These are phyloP conservation scores for Cyclotella baltica DNA, from an alignment of 108 stramenopile genomes.

Conservation along the genomic window DNA sequence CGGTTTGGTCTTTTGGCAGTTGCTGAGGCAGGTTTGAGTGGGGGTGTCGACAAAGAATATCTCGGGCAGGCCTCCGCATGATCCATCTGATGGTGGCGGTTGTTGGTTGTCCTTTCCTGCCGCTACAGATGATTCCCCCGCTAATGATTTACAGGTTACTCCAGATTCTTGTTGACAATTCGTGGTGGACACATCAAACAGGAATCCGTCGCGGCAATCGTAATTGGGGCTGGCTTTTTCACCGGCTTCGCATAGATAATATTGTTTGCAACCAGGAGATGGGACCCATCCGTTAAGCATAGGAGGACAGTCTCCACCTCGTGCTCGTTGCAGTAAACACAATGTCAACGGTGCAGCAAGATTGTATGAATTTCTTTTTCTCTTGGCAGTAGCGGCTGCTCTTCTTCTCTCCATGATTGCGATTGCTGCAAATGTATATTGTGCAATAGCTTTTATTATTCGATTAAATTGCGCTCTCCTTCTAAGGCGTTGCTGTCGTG, in stretches of 20 bases:
- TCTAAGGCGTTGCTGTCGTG: too few species aligned
- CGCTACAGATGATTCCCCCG: background rate
- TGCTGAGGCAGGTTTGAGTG: slow-evolving; percentile 9
- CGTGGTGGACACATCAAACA: slow-evolving; percentile 3
- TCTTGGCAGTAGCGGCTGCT: too few species aligned
- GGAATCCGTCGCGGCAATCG: slow-evolving; percentile 12
- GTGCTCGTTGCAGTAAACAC: background rate
- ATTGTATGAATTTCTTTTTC: background rate
- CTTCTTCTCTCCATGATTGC: background rate
- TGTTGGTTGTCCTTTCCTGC: background rate
- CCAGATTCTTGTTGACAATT: background rate
- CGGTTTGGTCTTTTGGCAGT: background rate
- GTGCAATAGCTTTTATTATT: too few species aligned
- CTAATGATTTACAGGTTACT: slow-evolving; percentile 2
- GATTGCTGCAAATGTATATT: too few species aligned
- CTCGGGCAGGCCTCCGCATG: background rate
- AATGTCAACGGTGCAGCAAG: background rate
- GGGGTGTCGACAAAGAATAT: slow-evolving; percentile 8
- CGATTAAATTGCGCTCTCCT: too few species aligned
- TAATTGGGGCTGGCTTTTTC: slow-evolving; percentile 4
- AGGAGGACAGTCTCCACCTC: slow-evolving; percentile 13
- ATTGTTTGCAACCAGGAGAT: slow-evolving; percentile 8
- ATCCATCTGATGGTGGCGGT: background rate
- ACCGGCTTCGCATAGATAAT: slow-evolving; percentile 15
- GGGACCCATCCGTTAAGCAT: slow-evolving; percentile 11